Conservation (phyloP, 805 yeast species). For the Lipomyces yamadae region DNA sequence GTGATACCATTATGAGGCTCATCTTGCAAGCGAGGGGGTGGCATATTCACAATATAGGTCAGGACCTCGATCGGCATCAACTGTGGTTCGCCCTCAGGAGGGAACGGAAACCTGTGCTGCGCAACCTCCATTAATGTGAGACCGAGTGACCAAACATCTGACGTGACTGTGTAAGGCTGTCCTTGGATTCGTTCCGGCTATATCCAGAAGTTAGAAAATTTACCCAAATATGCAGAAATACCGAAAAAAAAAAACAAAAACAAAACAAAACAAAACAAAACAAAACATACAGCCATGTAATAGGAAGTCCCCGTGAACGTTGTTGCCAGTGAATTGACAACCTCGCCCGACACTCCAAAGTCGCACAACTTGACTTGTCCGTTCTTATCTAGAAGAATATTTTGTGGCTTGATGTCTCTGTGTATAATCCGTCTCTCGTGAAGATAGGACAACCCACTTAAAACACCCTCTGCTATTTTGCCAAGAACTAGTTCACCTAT, state of each 20-base stretch:
- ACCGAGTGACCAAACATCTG: slow-evolving; percentile 97
- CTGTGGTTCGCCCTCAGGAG: slow-evolving; percentile 58
- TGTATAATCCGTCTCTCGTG: slow-evolving; percentile 89
- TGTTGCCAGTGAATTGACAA: slow-evolving; percentile 87
- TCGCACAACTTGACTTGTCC: slow-evolving; percentile 95
- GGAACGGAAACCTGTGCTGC: slow-evolving; percentile 85
- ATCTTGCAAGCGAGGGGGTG: slow-evolving; percentile 76
- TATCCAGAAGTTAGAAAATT: background rate
- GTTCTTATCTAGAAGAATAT: slow-evolving; percentile 70
- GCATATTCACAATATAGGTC: slow-evolving; percentile 75
- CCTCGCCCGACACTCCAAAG: slow-evolving; percentile 92
- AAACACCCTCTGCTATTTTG: slow-evolving; percentile 82
- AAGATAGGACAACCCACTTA: slow-evolving; percentile 82
- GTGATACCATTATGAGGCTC: slow-evolving; percentile 72
- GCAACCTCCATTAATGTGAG: slow-evolving; percentile 92
- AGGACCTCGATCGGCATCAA: slow-evolving; percentile 83
- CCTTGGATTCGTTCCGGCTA: slow-evolving; percentile 92
- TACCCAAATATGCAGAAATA: background rate
- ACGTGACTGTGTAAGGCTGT: slow-evolving; percentile 90
- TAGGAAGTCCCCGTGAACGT: slow-evolving; percentile 97
- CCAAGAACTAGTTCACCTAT: slow-evolving; percentile 94
- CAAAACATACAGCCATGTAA: slow-evolving; percentile 73
- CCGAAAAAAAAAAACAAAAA: background rate
- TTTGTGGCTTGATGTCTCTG: slow-evolving; percentile 91
- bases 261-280: slow-evolving; percentile 7